Evolutionary conservation across 2,329 filamentous ascomycete genomes (phyloP).

Genomic region (Tolypocladium pustulatum): DNA sequence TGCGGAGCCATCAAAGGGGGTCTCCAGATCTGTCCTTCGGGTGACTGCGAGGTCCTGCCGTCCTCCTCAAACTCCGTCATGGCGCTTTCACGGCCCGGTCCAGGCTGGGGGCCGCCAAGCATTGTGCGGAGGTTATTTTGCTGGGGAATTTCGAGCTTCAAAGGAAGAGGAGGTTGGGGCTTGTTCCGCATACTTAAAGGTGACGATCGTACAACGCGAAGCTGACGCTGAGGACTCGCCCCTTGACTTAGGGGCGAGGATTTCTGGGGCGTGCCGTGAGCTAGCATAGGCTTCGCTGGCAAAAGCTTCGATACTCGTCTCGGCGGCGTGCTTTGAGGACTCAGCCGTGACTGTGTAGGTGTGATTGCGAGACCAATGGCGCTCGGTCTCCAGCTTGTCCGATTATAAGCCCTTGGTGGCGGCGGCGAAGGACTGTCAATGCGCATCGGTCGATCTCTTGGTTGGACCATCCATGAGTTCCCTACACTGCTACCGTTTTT

Average conservation of each 20-base stretch:
- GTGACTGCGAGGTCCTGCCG: conserved; percentile 24
- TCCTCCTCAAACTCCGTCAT: conserved; percentile 45
- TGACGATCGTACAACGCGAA: conserved; percentile 3
- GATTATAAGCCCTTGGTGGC: conserved; percentile 12
- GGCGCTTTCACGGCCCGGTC: conserved; percentile 28
- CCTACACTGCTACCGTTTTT: conserved; percentile 11
- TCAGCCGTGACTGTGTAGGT: conserved; percentile 11
- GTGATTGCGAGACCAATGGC: conserved; percentile 36
- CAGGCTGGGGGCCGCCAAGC: not conserved
- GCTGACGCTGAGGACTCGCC: not conserved
- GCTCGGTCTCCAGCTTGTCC: conserved; percentile 21
- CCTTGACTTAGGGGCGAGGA: not conserved
- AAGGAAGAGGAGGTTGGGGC: conserved; percentile 11
- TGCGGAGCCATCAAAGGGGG: conserved; percentile 34
- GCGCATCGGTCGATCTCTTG: conserved; percentile 11
- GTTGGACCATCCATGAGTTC: conserved; percentile 16
- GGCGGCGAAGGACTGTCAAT: conserved; percentile 8
- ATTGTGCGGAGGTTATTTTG: not conserved
- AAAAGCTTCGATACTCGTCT: conserved; percentile 31
- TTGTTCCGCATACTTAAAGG: conserved; percentile 7
- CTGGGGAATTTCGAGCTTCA: conserved; percentile 16
- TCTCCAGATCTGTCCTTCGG: conserved; percentile 36
- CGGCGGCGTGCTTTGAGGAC: conserved; percentile 10
- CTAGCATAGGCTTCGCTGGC: conserved; percentile 34
- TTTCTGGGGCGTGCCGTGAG: conserved; percentile 7